phyloP scores from a whole-genome alignment of 805 yeast genomes.

The Yamadazyma sp. region DNA sequence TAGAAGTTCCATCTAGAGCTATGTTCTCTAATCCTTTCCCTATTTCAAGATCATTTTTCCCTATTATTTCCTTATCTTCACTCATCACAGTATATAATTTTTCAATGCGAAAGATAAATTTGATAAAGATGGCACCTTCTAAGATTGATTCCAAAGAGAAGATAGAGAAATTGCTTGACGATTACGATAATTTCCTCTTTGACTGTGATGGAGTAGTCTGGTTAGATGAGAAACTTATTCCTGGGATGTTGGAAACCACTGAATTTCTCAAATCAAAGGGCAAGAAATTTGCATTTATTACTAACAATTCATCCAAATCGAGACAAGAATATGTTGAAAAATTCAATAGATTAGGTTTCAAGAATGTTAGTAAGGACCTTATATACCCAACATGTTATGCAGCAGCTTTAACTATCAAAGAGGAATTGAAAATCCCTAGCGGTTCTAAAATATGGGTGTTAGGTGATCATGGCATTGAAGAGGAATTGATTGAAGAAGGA shows the following conservation, averaged over 20 bases:
- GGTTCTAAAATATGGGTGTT: slow-evolving; percentile 40
- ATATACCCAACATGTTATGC: slow-evolving; percentile 39
- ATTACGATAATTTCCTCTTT: slow-evolving; percentile 37
- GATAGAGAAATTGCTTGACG: slow-evolving; percentile 10
- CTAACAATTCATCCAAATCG: slow-evolving; percentile 38
- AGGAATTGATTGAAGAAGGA: slow-evolving; percentile 30
- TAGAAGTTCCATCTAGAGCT: neutral
- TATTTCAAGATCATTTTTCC: neutral
- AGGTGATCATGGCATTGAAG: slow-evolving; percentile 38
- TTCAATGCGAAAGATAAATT: neutral
- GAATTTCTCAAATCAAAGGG: slow-evolving; percentile 18
- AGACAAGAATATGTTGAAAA: slow-evolving; percentile 30
- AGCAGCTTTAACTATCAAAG: slow-evolving; percentile 26
- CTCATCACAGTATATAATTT: slow-evolving; percentile 4
- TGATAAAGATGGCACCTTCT: neutral
- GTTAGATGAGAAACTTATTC: slow-evolving; percentile 33
- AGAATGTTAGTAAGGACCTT: slow-evolving; percentile 22
- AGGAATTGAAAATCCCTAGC: slow-evolving; percentile 20
- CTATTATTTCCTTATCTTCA: slow-evolving; percentile 1
- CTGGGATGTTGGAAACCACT: slow-evolving; percentile 29
- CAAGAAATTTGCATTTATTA: slow-evolving; percentile 32
- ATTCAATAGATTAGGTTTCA: slow-evolving; percentile 29
- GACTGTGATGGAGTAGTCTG: slow-evolving; percentile 45
- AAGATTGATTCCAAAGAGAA: slow-evolving; percentile 4
- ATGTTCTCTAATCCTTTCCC: neutral